Base-by-base conservation (phyloP, 2,329 filamentous ascomycete genomes). In the Trichoderma lentiforme region DNA sequence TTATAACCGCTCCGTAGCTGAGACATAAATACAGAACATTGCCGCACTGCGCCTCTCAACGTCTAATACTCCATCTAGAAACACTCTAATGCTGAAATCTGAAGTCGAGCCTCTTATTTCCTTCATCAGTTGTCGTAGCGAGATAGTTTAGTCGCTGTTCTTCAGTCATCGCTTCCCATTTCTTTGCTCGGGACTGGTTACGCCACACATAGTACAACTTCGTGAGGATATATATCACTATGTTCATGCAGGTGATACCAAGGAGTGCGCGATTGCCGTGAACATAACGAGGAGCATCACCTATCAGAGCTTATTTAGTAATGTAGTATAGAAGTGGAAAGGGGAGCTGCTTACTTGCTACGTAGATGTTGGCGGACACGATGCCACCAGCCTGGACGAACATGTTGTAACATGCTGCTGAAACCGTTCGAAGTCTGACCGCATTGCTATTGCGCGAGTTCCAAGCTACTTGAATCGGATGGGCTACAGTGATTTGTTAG, bases 361-460 rank as follows among this genome's bases (percentile, higher is more conserved):
- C 77, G 68, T 81, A 81, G 60, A 81, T 81, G 28, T 85, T 85
- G 4, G 82, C 82, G 0, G 81, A 77, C 34, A 83, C 81, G 63
- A 86, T 84, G 61, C 78, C 82, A 28, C 81, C 80, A 0, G 82
- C 80, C 71, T 86, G 85, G 0, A 86, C 83, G 21, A 80, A 81
- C 83, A 86, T 86, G 76, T 91, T 91, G 80, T 91, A 91, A 9
- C 90, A 74, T 0, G 88, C 89, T 0, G 86, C 85, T 0, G 87
- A 86, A 12, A 92, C 87, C 0, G 90, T 88, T 3, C 90, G 81
- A 0, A 89, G 91, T 2, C 89, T 84, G 1, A 92, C 89, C 2
- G 86, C 85, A 32, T 89, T 88, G 1, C 88, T 86, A 76, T 91
- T 92, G 66, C 88, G 85, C 3, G 87, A 89, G 2, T 86, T 89